Conservation (phyloP, 176 grass and related monocot species). For the Carex pumila region DNA sequence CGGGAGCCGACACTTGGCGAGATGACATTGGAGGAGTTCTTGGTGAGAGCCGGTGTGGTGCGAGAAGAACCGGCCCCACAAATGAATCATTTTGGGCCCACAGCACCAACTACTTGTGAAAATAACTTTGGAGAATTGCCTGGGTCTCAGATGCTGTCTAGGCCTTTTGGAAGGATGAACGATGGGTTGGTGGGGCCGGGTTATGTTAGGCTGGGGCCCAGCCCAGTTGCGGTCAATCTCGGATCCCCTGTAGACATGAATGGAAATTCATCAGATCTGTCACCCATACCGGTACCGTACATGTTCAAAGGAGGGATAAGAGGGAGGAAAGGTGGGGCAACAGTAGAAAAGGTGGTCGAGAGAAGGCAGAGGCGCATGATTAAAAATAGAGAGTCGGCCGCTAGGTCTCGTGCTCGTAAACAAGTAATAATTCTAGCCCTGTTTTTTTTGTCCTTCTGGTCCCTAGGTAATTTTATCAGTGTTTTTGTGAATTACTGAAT, state of each 20-base stretch:
- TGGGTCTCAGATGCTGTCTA: conserved; percentile 22
- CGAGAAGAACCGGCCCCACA: conserved; percentile 33
- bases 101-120: conserved; percentile 18
- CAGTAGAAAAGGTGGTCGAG: conserved; percentile 75
- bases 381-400: conserved; percentile 87
- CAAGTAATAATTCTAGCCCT: conserved; percentile 39
- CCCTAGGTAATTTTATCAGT: not conserved
- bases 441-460: not conserved
- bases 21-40: conserved; percentile 92
- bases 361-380: conserved; percentile 79
- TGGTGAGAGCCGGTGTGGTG: conserved; percentile 64
- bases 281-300: conserved; percentile 52
- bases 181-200: conserved; percentile 11
- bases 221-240: conserved; percentile 1
- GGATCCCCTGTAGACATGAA: conserved; percentile 39
- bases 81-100: conserved; percentile 8
- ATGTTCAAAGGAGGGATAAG: conserved; percentile 44
- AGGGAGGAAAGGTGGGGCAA: conserved; percentile 42
- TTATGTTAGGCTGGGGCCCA: conserved; percentile 21
- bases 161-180: conserved; percentile 15
- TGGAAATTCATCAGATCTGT: conserved; percentile 37
- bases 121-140: conserved; percentile 32
- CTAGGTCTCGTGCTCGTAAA: conserved; percentile 71
- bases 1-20: conserved; percentile 71
- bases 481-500: not conserved